Evolutionary conservation across 1,139 yeast species (phyloP), one percentile per base, ranked within the genome.

Genomic region (Nakaseomyces kungkrabaensis): DNA sequence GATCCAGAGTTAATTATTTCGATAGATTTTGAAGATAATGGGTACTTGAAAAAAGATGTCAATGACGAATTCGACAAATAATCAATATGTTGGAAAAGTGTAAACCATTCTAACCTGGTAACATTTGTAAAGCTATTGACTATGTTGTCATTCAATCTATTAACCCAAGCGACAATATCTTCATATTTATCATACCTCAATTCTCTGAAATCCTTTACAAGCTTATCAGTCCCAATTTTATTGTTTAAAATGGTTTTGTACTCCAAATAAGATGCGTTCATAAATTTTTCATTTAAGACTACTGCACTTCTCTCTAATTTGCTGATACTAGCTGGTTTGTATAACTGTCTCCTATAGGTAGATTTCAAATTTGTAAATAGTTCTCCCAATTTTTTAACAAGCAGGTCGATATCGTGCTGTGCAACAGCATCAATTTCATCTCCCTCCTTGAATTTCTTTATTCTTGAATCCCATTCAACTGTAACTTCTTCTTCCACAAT

Each of bases 51-150:
- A 51, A 88, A 71, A 3, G 83, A 77, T 24, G 78, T 70, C 46
- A 74, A 61, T 0, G 79, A 71, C 46, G 72, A 75, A 7, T 74
- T 69, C 3, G 80, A 78, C 52, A 85, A 82, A 42, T 78, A 71
- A 63, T 90, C 97, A 49, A 92, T 68, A 2, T 82, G 70, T 61
- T 88, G 94, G 63, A 78, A 85, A 6, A 82, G 76, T 51, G 76
- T 76, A 54, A 88, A 73, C 97, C 97, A 92, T 61, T 90, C 96
- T 53, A 77, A 79, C 17, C 81, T 66, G 34, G 79, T 74, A 27
- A 86, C 77, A 25, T 81, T 76, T 33, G 72, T 72, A 60, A 85
- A 81, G 45, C 84, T 74, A 4, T 78, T 77, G 1, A 79, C 73
- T 41, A 85, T 75, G 8, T 87, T 70, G 37, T 74, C 71, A 66